Base-by-base conservation (phyloP, 106 monocot species). In the Apostasia ramifera region DNA sequence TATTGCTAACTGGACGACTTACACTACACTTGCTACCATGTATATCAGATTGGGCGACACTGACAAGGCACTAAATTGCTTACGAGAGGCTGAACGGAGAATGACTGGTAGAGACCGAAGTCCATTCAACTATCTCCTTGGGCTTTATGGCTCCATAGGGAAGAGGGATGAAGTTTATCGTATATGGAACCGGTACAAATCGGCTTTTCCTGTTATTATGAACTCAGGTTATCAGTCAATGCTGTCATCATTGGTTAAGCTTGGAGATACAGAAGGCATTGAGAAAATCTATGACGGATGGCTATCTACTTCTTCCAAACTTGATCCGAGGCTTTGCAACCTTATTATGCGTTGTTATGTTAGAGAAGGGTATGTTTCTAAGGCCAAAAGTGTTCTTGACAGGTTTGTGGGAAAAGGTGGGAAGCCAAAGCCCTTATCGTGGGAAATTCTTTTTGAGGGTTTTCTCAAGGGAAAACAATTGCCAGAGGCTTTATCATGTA, bases 131-230 rank as follows among this genome's bases (percentile, higher is more conserved):
- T 87, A 86, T 76, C 84, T 97, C 37, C 68, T 97, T 53, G 83
- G 81, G 45, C 80, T 92, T 37, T 97, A 97, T 65, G 70, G 81
- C 40, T 80, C 70, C 2, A 59, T 92, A 64, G 87, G 79, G 10
- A 86, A 85, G 70, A 85, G 66, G 67, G 89, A 92, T 53, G 97
- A 97, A 48, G 71, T 97, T 10, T 89, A 85, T 72, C 80, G 92
- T 5, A 73, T 97, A 67, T 97, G 97, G 97, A 81, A 78, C 12
- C 85, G 82, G 86, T 97, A 97, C 57, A 97, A 89, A 48, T 79
- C 86, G 57, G 81, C 70, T 57, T 97, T 92, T 66, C 74, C 81
- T 0, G 44, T 8, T 48, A 82, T 89, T 8, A 57, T 92, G 40
- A 97, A 97, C 63, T 53, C 71, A 42, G 92, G 92, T 6, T 97